Base-by-base conservation (phyloP, 2,329 filamentous ascomycete genomes). In the Ophiostoma himal-ulmi region DNA sequence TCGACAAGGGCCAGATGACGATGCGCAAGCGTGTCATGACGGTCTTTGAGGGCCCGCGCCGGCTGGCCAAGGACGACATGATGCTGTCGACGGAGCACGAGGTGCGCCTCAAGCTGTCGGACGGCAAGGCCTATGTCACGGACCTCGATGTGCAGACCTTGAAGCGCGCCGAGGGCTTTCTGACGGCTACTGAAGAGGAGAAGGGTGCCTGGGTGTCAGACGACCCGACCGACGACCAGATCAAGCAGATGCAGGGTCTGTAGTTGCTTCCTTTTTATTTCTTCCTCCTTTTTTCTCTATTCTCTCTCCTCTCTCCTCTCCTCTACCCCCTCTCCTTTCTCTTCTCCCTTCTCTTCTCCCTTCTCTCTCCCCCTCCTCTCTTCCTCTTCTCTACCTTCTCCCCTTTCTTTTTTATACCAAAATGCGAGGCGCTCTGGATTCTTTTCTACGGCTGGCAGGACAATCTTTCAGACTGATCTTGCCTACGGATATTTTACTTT, bases 61-160 rank as follows among this genome's bases (percentile, higher is more conserved):
- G 94, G 60, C 85, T 99, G 68, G 95, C 92, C 86, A 98, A 98
- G 83, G 95, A 99, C 78, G 95, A 99, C 81, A 95, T 98, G 93
- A 96, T 97, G 93, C 89, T 99, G 68, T 93, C 94, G 75, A 93
- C 91, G 20, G 93, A 97, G 76, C 94, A 95, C 77, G 95, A 99
- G 81, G 93, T 98, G 52, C 92, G 94, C 77, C 85, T 97, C 79
- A 89, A 89, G 79, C 85, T 97, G 22, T 86, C 86, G 34, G 90
- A 92, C 77, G 87, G 87, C 77, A 88, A 91, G 76, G 85, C 87
- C 1, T 98, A 96, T 78, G 89, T 97, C 54, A 98, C 94, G 7
- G 95, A 98, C 77, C 84, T 99, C 64, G 95, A 98, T 77, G 88
- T 97, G 68, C 90, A 95, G 82, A 97, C 94, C 1, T 80, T 98